Percentiles rank a stretch among this genome's conserved stretches.
These are phyloP conservation scores for Globisporangium cystogenes DNA, from an alignment of 352 stramenopile genomes.

Conservation along the genomic window DNA sequence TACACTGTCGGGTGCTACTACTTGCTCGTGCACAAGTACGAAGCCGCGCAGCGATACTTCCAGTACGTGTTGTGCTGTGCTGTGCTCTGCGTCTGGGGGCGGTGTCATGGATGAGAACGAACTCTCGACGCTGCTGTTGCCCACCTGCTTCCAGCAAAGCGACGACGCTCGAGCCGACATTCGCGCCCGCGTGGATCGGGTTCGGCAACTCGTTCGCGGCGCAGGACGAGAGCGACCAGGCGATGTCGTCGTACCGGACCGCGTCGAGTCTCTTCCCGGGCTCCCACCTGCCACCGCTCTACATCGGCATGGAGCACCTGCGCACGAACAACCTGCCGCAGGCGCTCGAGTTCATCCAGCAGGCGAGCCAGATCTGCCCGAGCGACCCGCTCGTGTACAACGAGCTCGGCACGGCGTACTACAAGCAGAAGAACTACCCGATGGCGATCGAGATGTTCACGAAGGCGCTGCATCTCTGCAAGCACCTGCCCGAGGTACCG, in stretches of 20 bases:
- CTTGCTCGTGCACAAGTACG: conserved; percentile 90
- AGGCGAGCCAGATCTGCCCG: conserved; percentile 80
- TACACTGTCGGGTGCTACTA: conserved; percentile 98
- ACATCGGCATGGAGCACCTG: conserved; percentile 98
- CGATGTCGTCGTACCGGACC: conserved; percentile 95
- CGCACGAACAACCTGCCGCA: conserved; percentile 96
- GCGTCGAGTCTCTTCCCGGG: conserved; percentile 92
- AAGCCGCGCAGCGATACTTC: conserved; percentile 95
- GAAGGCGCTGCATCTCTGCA: conserved; percentile 78
- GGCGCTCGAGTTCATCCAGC: conserved; percentile 91
- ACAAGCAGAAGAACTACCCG: conserved; percentile 85
- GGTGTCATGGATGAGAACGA: too few relatives aligned
- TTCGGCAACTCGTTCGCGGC: conserved; percentile 96
- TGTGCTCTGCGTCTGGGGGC: not conserved
- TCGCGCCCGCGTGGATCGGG: conserved; percentile 94
- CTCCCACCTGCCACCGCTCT: conserved; percentile 91
- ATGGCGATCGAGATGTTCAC: conserved; percentile 89
- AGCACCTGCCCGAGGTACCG: conserved; percentile 64
- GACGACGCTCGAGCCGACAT: conserved; percentile 89
- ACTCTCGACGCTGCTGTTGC: not conserved
- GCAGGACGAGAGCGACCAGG: conserved; percentile 97
- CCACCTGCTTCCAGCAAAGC: conserved; percentile 75
- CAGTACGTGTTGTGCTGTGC: conserved; percentile 81
- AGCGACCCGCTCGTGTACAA: conserved; percentile 94
- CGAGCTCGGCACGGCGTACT: conserved; percentile 94